Evolutionary conservation across 805 yeast genomes (phyloP).

Genomic region (Barnettozyma californica): DNA sequence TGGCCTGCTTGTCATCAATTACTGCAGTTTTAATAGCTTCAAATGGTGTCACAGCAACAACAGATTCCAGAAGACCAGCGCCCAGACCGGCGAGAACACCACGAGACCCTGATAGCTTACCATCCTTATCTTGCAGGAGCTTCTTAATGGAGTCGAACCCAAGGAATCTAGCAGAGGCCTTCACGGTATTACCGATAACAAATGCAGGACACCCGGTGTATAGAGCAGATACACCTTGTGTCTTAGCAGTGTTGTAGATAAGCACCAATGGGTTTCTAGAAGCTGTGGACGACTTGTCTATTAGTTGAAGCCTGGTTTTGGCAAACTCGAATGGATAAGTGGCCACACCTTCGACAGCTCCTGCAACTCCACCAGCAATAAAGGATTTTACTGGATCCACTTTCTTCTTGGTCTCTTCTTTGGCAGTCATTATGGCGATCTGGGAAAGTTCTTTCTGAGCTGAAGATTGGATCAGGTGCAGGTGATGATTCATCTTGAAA

Average conservation of each 20-base stretch:
- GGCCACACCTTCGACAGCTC: constrained; percentile 87
- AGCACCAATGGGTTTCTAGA: constrained; percentile 82
- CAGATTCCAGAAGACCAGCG: constrained; percentile 89
- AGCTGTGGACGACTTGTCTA: constrained; percentile 54
- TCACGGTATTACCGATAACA: constrained; percentile 92
- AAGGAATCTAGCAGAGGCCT: constrained; percentile 90
- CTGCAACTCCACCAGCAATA: constrained; percentile 94
- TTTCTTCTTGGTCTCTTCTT: constrained; percentile 18
- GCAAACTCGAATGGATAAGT: constrained; percentile 98
- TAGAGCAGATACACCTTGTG: constrained; percentile 73
- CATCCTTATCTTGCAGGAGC: constrained; percentile 72
- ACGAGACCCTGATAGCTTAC: constrained; percentile 81
- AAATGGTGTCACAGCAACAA: constrained; percentile 92
- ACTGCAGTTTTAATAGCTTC: constrained; percentile 95
- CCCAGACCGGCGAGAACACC: constrained; percentile 97
- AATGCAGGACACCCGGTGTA: constrained; percentile 97
- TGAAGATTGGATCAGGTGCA: not conserved
- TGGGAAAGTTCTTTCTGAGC: not conserved
- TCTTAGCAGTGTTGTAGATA: constrained; percentile 65
- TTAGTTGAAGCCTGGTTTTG: constrained; percentile 84
- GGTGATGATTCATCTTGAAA: not conserved
- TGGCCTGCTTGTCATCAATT: constrained; percentile 84
- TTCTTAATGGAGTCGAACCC: constrained; percentile 88
- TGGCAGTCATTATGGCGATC: constrained; percentile 1
- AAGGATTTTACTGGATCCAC: constrained; percentile 78